These are phyloP conservation scores for Quercus engelmannii DNA, from an alignment of 306 rosid species.

Conservation along the genomic window DNA sequence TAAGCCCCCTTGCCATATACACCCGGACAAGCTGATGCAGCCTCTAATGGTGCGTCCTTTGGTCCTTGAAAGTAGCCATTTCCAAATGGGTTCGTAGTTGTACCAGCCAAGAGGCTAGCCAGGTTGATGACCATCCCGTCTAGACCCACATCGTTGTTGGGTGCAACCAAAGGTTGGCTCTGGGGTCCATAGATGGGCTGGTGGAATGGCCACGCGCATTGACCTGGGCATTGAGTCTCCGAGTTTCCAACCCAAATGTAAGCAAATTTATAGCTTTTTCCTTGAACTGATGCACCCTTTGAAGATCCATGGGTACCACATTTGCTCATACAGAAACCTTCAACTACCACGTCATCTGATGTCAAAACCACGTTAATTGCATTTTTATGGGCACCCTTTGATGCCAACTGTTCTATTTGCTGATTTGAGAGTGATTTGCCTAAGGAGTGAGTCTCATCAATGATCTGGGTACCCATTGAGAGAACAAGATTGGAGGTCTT, in stretches of 20 bases:
- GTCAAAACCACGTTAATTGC: conserved; percentile 56
- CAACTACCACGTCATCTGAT: conserved; percentile 42
- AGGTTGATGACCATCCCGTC: conserved; percentile 61
- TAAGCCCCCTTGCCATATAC: conserved; percentile 56
- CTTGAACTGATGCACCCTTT: background rate
- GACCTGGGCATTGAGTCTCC: conserved; percentile 57
- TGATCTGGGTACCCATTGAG: no score
- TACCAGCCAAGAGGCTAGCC: conserved; percentile 55
- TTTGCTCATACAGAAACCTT: conserved; percentile 53
- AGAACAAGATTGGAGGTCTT: no score
- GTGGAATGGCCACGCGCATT: conserved; percentile 73
- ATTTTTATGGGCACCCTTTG: conserved; percentile 29
- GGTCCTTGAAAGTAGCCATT: no score
- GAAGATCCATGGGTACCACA: conserved; percentile 57
- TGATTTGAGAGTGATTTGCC: conserved; percentile 51
- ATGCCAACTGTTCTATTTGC: conserved; percentile 39
- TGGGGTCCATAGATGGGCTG: conserved; percentile 64
- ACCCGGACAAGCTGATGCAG: conserved; percentile 51
- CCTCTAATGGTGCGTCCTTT: no score
- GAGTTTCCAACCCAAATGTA: conserved; percentile 75
- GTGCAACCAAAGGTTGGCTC: conserved; percentile 44
- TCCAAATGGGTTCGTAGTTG: conserved; percentile 43
- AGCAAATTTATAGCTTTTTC: conserved; percentile 12
- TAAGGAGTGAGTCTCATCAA: conserved; percentile 9
- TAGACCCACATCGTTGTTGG: conserved; percentile 68